Evolutionary conservation across 1,284 basidiomycete genomes (phyloP), one percentile per base, ranked within the genome.

Genomic region (Sporisorium graminicola): DNA sequence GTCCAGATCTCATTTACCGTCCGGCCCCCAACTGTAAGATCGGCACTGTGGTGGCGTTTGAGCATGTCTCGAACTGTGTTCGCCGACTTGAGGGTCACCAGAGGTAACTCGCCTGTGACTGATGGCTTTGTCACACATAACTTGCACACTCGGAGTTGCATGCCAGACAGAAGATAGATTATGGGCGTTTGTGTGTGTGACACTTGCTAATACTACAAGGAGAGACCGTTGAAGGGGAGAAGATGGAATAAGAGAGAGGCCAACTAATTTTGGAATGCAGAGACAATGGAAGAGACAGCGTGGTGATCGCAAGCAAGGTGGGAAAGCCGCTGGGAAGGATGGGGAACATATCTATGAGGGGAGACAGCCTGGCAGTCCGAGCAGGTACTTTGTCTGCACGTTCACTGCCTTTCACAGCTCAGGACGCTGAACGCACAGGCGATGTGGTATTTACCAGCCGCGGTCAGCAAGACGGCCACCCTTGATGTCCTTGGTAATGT

Each of bases 401-500:
- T n/a, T n/a, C n/a, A n/a, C n/a, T n/a, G n/a, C n/a, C n/a, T n/a
- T n/a, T n/a, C n/a, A n/a, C n/a, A n/a, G n/a, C n/a, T n/a, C n/a
- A n/a, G n/a, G n/a, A n/a, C n/a, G n/a, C n/a, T n/a, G n/a, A n/a
- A 20, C 20, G 5, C 26, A 50, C 26, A 22, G 9, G n/a, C 29
- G 20, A 9, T 14, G 7, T 43, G 13, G 47, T 52, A 35, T 20
- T 70, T 77, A 85, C 82, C 82, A 83, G 55, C 83, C 83, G 33
- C 84, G 82, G 35, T 75, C 65, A 13, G 81, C 73, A 27, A 85
- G 68, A 54, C 79, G 74, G 54, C 83, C 83, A 44, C 82, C 82
- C 59, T 72, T 78, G 72, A 86, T 82, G 65, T 84, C 73, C 65
- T 86, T 81, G 64, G 78, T 78, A 63, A 94, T 94, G 24, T 91